Base-by-base conservation (phyloP, 2,329 filamentous ascomycete species). In the Xylaria polymorpha region DNA sequence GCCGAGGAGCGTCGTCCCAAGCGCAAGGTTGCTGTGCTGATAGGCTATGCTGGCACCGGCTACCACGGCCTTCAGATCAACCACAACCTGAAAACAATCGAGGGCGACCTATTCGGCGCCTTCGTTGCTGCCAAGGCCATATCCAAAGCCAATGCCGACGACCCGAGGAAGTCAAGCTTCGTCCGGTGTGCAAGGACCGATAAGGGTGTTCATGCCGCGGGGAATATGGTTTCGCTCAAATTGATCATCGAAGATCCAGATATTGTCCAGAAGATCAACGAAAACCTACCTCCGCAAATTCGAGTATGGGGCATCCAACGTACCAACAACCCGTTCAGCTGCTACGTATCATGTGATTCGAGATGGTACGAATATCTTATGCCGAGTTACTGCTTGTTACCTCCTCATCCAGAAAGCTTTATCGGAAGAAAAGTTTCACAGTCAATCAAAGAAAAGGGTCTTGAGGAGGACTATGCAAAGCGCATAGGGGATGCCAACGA, bases 1-100 rank as follows among this genome's bases (percentile, higher is more conserved):
- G 90, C 90, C 56, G 96, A 99, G 80, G 91, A 91, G 79, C 90
- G 95, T 72, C 90, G 90, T 66, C 96, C 96, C 29, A 99, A 99
- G 86, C 91, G 93, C 81, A 99, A 99, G 84, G 95, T 98, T 59
- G 96, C 95, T 48, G 94, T 99, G 39, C 84, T 98, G 85, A 91
- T 99, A 75, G 96, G 96, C 18, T 99, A 99, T 81, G 94, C 94
- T 6, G 96, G 96, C 59, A 97, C 94, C 10, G 96, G 96, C 18
- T 99, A 99, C 85, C 94, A 94, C 82, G 96, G 96, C 76, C 97
- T 99, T 91, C 96, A 99, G 83, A 92, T 99, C 78, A 90, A 91
- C 79, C 85, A 86, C 75, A 83, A 90, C 72, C 90, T 97, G 78
- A 94, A 94, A 83, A 99, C 95, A 0, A 98, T 99, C 72, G 96